Base-by-base conservation (phyloP, 2,329 filamentous ascomycete genomes). In the Trichoderma atrobrunneum region DNA sequence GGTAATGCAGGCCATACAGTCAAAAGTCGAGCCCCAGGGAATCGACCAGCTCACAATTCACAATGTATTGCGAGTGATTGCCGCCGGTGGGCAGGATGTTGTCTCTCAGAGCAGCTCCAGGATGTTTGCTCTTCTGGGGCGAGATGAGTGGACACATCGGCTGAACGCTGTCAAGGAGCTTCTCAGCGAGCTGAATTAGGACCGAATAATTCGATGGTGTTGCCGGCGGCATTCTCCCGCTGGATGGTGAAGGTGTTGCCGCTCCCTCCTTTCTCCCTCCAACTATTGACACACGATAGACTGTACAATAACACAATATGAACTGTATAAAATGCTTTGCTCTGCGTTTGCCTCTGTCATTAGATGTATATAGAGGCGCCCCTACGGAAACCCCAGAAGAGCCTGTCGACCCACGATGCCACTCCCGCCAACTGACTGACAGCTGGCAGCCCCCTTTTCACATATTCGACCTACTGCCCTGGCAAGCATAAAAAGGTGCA, bases 81-180 rank as follows among this genome's bases (percentile, higher is more conserved):
- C 77, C 34, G 77, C 80, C 3, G 81, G 81, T 2, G 76, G 76
- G 26, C 72, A 76, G 16, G 74, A 78, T 8, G 78, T 79, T 16
- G 75, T 76, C 7, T 74, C 78, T 60, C 76, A 80, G 75, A 76
- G 75, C 76, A 75, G 78, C 72, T 59, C 78, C 32, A 69, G 74
- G 11, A 75, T 83, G 70, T 77, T 84, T 36, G 73, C 73, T 21
- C 73, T 82, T n/a, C 72, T 84, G 1, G 82, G 82, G 5, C 76
- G 77, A 43, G 76, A 81, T 1, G 82, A 84, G 73, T 82, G 80
- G 80, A 72, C 64, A 8, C 56, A 72, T 59, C 78, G 81, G 5
- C 73, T 79, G 4, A 67, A 64, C 7, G 63, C 76, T 26, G 77
- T 81, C 3, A 74, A 73, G 10, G 67, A 43, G 3, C 43, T 80